Base-by-base conservation (phyloP, 352 stramenopile species). In the Phytophthora aleatoria region DNA sequence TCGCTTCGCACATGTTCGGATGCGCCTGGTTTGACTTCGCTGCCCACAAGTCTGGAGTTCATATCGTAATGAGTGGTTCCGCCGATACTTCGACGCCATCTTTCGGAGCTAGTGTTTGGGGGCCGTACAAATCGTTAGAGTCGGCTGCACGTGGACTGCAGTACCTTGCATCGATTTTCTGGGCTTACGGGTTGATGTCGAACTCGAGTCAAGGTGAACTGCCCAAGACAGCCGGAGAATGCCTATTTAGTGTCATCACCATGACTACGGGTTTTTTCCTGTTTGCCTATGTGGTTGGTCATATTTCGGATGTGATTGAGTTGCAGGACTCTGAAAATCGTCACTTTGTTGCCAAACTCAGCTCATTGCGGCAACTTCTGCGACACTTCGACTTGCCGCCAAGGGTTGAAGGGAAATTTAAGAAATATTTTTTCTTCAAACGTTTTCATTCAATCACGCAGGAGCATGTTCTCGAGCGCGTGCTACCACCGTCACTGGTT, bases 391-490 rank as follows among this genome's bases (percentile, higher is more conserved):
- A 73, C 42, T 66, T 90, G 15, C 74, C 79, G 1, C 26, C 50
- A 16, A 60, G 65, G 2, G 63, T 87, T 9, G 67, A 85, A 39
- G 73, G 79, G 11, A 86, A 86, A 28, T 83, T 90, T 42, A 83
- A 89, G 41, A 79, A 80, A 11, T 87, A 78, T 36, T 85, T 86
- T 31, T 83, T 90, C 54, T 90, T 89, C 66, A 83, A 85, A 36
- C 74, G 77, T 2, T 90, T 87, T 31, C 81, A 90, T 49, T 86
- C 79, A 1, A 90, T 90, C 44, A 87, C 81, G 1, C 75, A 90
- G 50, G 79, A 90, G 43, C 75, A 88, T 41, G 68, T 85, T 2
- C 68, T 90, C 2, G 78, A 84, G 30, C 71, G 75, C 8, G 77
- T 83, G 0, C 42, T 90, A 8, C 81, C 81, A 15, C 81, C 79